phyloP scores from a whole-genome alignment of 495 filamentous ascomycete genomes.

The Daldinia childiae region DNA sequence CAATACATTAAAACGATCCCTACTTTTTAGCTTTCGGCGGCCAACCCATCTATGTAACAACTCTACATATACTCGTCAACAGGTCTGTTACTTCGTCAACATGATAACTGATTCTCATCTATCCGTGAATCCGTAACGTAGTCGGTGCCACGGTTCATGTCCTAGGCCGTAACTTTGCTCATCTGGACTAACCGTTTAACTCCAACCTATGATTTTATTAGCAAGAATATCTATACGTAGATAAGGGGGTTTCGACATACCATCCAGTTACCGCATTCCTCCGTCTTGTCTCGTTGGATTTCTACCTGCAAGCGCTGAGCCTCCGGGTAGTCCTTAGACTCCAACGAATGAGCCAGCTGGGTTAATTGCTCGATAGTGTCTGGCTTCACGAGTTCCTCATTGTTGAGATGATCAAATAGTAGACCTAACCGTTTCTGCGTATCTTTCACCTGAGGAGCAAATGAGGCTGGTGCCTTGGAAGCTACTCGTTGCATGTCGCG shows the following conservation, averaged over 20 bases:
- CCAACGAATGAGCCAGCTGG: constrained; percentile 72
- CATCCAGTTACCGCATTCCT: constrained; percentile 96
- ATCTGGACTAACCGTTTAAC: constrained; percentile 92
- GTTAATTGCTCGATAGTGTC: constrained; percentile 75
- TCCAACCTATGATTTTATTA: constrained; percentile 70
- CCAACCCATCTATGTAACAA: constrained; percentile 36
- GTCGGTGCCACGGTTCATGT: constrained; percentile 42
- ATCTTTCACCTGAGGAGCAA: constrained; percentile 86
- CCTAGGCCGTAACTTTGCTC: constrained; percentile 74
- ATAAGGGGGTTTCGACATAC: constrained; percentile 62
- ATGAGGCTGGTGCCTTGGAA: constrained; percentile 78
- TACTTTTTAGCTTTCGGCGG: constrained; percentile 27
- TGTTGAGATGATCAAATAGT: constrained; percentile 96
- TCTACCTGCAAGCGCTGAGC: constrained; percentile 80
- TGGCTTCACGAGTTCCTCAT: constrained; percentile 84
- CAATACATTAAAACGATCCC: constrained; percentile 10
- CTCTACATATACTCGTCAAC: constrained; percentile 33
- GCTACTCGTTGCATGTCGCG: constrained; percentile 90
- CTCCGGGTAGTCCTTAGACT: constrained; percentile 76
- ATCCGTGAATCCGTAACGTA: constrained; percentile 11
- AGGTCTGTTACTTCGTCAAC: constrained; percentile 23
- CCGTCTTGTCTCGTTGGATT: constrained; percentile 80
- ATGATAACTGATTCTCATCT: constrained; percentile 2
- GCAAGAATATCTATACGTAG: constrained; percentile 23
- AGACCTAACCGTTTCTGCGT: constrained; percentile 90